Evolutionary conservation across 1,284 basidiomycete species (phyloP), one percentile per base, ranked within the genome.

Genomic region (Trichosporon coremiiforme): DNA sequence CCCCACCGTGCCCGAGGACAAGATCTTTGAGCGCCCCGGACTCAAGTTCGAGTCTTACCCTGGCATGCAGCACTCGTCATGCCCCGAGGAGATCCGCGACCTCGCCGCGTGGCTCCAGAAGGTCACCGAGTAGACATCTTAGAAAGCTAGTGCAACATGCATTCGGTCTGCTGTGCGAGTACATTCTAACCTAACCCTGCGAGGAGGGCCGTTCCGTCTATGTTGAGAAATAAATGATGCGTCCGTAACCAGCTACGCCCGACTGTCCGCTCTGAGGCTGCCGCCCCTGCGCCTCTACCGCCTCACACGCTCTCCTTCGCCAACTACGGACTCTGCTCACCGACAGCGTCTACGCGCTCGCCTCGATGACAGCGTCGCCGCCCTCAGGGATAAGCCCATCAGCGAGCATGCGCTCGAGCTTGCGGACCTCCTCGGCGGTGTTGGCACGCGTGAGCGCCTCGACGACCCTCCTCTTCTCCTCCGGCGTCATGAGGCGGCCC

Each of bases 381-480:
- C 78, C 82, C 65, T 83, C 82, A 22, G 93, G 93, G 79, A 94
- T 84, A 80, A 92, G 90, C 41, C 94, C 94, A 79, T 95, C 93
- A 75, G 90, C 89, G 78, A 96, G 84, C 85, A 90, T 93, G 84
- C 93, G 88, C 84, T 97, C 93, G 76, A 97, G 83, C 79, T 89
- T 88, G 80, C 91, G 88, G 75, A 97, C 90, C 84, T 97, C 94
- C 77, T 98, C 96, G 70, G 94, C 89, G 62, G 92, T 95, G 66
- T 90, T 90, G 35, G 95, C 96, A 73, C 90, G 89, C 73, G 92
- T 92, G 77, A 98, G 95, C 17, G 95, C 94, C 71, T 90, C 89
- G 80, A 91, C 91, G 74, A 98, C 92, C 76, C 90, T 89, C 78
- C 92, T 90, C 79, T 92, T 91, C 80, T 98, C 95, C 77, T 96